Evolutionary conservation across 345 rosid species (phyloP).

Genomic region (Populus alba): DNA sequence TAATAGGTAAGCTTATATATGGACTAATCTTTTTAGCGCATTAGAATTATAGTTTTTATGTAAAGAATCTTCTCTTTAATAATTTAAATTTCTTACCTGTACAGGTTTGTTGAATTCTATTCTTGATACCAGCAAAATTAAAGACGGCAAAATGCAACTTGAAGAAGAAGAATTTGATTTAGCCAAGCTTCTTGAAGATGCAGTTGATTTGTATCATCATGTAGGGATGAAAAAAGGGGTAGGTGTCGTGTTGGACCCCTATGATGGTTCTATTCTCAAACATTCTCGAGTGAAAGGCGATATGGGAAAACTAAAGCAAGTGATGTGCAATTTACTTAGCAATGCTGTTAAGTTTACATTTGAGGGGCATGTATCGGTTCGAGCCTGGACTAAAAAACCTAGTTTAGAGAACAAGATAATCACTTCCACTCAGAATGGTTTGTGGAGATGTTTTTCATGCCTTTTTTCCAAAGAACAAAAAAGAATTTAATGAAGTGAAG

Average conservation of each 20-base stretch:
- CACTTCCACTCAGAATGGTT: constrained; percentile 25
- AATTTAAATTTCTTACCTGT: neutral
- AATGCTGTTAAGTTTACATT: constrained; percentile 82
- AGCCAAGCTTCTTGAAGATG: constrained; percentile 54
- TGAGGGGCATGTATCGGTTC: constrained; percentile 54
- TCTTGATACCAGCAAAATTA: constrained; percentile 77
- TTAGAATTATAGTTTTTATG: neutral
- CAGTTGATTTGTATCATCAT: constrained; percentile 54
- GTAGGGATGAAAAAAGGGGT: constrained; percentile 60
- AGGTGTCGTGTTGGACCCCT: constrained; percentile 61
- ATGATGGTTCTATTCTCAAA: constrained; percentile 51
- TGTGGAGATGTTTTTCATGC: constrained; percentile 21
- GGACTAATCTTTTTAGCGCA: neutral
- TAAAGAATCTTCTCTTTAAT: neutral
- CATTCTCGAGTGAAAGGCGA: constrained; percentile 56
- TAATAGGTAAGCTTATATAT: constrained; percentile 43
- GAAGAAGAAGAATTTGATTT: constrained; percentile 67
- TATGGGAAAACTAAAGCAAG: constrained; percentile 54
- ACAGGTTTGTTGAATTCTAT: constrained; percentile 60
- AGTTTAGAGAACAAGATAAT: constrained; percentile 33
- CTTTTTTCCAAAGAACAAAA: constrained; percentile 26
- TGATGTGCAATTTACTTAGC: constrained; percentile 58
- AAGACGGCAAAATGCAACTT: constrained; percentile 72
- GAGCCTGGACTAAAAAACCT: constrained; percentile 59
- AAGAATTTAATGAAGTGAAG: constrained; percentile 21